phyloP scores from a whole-genome alignment of 441 rosid genomes.

The Gossypium davidsonii region DNA sequence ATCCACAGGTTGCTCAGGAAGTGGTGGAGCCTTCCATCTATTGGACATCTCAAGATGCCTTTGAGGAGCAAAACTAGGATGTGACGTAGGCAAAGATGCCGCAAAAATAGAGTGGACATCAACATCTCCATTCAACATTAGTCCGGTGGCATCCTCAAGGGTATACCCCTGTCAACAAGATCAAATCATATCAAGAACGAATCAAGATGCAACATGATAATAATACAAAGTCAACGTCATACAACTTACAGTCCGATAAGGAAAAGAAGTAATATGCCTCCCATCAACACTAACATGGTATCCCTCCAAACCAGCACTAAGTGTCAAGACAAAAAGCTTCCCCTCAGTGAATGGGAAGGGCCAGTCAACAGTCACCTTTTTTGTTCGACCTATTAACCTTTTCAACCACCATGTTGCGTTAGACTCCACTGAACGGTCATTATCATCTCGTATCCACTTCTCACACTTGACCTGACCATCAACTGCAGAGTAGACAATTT shows the following conservation, averaged over 20 bases:
- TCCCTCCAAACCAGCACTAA: conserved; percentile 75
- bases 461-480: conserved; percentile 73
- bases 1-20: conserved; percentile 41
- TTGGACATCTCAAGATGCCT: conserved; percentile 59
- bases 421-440: conserved; percentile 39
- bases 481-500: conserved; percentile 39
- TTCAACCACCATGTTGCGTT: conserved; percentile 72
- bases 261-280: conserved; percentile 70
- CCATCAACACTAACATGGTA: conserved; percentile 69
- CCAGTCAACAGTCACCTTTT: conserved; percentile 58
- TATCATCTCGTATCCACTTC: conserved; percentile 68
- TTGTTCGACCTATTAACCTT: conserved; percentile 49
- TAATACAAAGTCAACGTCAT: not conserved
- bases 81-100: conserved; percentile 58
- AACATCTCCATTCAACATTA: conserved; percentile 56
- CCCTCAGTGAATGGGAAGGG: conserved; percentile 62
- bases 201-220: conserved; percentile 2
- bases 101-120: conserved; percentile 62
- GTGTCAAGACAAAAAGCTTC: conserved; percentile 64
- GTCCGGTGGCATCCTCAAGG: conserved; percentile 87
- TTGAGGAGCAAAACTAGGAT: conserved; percentile 64
- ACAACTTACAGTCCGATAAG: conserved; percentile 65
- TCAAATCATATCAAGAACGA: conserved; percentile 15
- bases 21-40: conserved; percentile 61
- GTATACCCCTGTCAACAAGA: conserved; percentile 52